Evolutionary conservation across 805 yeast species (phyloP).

Genomic region (Lachancea meyersii): DNA sequence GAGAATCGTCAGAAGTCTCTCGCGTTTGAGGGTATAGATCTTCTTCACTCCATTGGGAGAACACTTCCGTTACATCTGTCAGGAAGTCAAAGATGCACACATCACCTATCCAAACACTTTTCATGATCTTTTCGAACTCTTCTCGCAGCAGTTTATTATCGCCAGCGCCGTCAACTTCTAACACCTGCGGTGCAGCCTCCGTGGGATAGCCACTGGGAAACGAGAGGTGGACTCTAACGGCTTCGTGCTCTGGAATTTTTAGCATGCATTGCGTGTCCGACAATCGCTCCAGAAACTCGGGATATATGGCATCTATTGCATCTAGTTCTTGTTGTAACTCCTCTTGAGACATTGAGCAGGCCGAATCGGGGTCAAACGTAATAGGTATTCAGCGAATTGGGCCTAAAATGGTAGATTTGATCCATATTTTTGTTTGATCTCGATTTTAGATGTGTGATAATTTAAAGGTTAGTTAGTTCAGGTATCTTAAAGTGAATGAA

Average conservation of each 20-base stretch:
- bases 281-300: constrained; percentile 44
- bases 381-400: background rate
- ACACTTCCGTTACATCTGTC: constrained; percentile 27
- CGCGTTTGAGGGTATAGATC: background rate
- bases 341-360: constrained; percentile 4
- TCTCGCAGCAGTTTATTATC: constrained; percentile 45
- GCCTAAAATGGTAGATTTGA: background rate
- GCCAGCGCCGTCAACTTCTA: constrained; percentile 34
- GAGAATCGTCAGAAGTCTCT: background rate
- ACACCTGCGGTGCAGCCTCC: constrained; percentile 49
- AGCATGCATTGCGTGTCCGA: constrained; percentile 40
- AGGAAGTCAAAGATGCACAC: constrained; percentile 79
- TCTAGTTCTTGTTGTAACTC: constrained; percentile 45
- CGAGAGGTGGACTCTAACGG: constrained; percentile 55
- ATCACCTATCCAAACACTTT: constrained; percentile 43
- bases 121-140: constrained; percentile 46
- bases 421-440: background rate
- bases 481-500: no score
- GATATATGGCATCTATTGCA: constrained; percentile 85
- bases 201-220: constrained; percentile 71
- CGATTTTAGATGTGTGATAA: no score
- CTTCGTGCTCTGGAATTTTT: constrained; percentile 55
- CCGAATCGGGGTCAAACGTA: background rate
- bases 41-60: constrained; percentile 12
- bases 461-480: no score